Percentiles rank a stretch among this genome's conserved stretches.
phyloP scores from a whole-genome alignment of 2,329 filamentous ascomycete genomes.

The Proliferodiscus dingleyae region DNA sequence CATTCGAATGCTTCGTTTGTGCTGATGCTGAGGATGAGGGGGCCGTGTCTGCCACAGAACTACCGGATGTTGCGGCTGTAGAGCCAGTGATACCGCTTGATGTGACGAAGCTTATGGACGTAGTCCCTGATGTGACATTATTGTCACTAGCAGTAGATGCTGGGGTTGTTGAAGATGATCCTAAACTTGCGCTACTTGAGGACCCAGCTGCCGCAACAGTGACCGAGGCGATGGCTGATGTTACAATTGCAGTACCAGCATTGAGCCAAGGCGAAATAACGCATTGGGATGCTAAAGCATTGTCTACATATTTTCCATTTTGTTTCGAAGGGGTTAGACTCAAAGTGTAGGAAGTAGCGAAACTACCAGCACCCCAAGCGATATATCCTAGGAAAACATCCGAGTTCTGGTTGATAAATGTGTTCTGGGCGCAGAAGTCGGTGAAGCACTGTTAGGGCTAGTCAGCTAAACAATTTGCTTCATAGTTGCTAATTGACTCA shows the following conservation, averaged over 20 bases:
- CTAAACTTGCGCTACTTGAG: no score
- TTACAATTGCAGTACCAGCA: constrained; percentile 9
- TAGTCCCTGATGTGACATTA: no score
- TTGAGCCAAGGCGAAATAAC: constrained; percentile 21
- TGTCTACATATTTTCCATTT: constrained; percentile 22
- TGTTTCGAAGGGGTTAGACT: constrained; percentile 20
- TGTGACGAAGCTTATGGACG: no score
- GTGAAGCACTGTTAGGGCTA: constrained; percentile 15
- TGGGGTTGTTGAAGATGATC: no score
- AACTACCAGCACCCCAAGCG: constrained; percentile 35
- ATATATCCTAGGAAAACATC: constrained; percentile 36
- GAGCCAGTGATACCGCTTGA: no score
- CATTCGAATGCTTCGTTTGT: no score
- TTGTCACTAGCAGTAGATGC: no score
- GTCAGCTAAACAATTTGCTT: background rate
- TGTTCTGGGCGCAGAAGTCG: constrained; percentile 23
- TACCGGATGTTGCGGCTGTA: no score
- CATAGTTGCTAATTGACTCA: constrained; percentile 2
- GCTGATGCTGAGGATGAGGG: no score
- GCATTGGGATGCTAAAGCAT: constrained; percentile 20
- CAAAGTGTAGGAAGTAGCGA: constrained; percentile 22
- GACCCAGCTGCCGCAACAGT: background rate
- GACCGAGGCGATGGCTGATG: constrained; percentile 2
- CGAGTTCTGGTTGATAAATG: constrained; percentile 26
- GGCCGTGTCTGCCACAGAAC: no score